Base-by-base conservation (phyloP, 208 protist genomes). In the Tritrichomonas foetus region DNA sequence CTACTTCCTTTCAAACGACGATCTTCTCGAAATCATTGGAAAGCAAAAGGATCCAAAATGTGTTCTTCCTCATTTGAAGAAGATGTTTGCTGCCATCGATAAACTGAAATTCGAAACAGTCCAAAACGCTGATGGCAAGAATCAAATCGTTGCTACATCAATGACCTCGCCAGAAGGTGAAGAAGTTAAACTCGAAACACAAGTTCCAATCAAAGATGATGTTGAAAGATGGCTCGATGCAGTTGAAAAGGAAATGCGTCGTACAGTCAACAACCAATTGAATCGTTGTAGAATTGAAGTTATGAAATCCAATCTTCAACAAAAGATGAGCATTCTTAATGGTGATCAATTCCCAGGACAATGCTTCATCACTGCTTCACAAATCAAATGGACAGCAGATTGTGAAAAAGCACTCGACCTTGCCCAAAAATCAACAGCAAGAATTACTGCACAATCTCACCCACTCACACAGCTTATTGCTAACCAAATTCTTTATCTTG, bases 1-100 rank as follows among this genome's bases (percentile, higher is more conserved):
- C 95, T 99, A 99, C 96, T 99, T 99, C 89, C 94, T 99, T 30
- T 99, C 98, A 8, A 98, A 99, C 94, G 97, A 99, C 95, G 98
- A 99, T 95, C 94, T 99, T 94, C 96, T 99, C 33, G 98, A 99
- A 96, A 99, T 99, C 92, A 96, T 99, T 11, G 98, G 98, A 3
- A 97, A 99, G 96, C 96, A 95, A 11, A 98, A 98, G 92, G 98
- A 99, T 89, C 98, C 98, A 1, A 94, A 96, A 93, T 98, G 98
- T 95, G 97, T 99, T 89, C 97, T 99, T 97, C 96, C 97, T 55
- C 98, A 99, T 95, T 95, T 99, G 69, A 97, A 98, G 89, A 99
- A 99, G 96, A 99, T 97, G 96, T 99, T 99, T 92, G 93, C 47
- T 30, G 98, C 96, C 22, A 96, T 99, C 33, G 41, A n/a, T 41